phyloP scores from a whole-genome alignment of 345 rosid genomes.

The Carallia pectinifolia region DNA sequence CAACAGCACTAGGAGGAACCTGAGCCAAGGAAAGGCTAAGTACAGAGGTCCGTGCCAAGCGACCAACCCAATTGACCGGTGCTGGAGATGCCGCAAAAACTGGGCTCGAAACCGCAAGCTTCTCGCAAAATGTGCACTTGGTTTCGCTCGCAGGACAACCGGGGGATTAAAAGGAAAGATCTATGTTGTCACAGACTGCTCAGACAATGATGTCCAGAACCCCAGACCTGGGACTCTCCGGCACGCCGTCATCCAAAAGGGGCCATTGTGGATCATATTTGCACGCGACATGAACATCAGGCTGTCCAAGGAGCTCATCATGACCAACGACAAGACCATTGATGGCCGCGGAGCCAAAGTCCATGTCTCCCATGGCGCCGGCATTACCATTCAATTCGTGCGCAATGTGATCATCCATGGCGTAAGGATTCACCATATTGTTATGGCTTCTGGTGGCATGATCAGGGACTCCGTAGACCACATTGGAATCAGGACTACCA shows the following conservation, averaged over 20 bases:
- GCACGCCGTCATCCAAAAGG: constrained; percentile 27
- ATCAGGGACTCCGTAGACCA: constrained; percentile 27
- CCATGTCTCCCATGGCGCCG: constrained; percentile 25
- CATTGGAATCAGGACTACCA: constrained; percentile 18
- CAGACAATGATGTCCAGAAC: constrained; percentile 6
- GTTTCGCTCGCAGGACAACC: constrained; percentile 20
- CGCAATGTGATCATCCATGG: constrained; percentile 26
- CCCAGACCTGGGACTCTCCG: constrained; percentile 22
- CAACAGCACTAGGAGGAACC: constrained; percentile 19
- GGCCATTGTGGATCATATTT: constrained; percentile 28
- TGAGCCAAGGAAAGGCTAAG: constrained; percentile 12
- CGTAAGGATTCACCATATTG: constrained; percentile 11
- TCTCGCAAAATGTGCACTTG: constrained; percentile 23
- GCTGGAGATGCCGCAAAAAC: constrained; percentile 24
- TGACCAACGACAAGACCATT: constrained; percentile 23
- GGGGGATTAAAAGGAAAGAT: constrained; percentile 18
- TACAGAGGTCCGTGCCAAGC: constrained; percentile 17
- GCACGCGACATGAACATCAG: constrained; percentile 18
- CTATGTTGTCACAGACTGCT: constrained; percentile 9
- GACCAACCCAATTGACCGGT: constrained; percentile 23
- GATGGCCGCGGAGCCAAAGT: constrained; percentile 28
- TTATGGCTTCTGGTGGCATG: constrained; percentile 15
- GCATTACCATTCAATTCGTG: constrained; percentile 18
- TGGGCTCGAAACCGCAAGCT: constrained; percentile 18
- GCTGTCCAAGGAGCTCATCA: constrained; percentile 17